phyloP scores from a whole-genome alignment of 371 early-diverging fungal species.

The Lichtheimia hyalospora region DNA sequence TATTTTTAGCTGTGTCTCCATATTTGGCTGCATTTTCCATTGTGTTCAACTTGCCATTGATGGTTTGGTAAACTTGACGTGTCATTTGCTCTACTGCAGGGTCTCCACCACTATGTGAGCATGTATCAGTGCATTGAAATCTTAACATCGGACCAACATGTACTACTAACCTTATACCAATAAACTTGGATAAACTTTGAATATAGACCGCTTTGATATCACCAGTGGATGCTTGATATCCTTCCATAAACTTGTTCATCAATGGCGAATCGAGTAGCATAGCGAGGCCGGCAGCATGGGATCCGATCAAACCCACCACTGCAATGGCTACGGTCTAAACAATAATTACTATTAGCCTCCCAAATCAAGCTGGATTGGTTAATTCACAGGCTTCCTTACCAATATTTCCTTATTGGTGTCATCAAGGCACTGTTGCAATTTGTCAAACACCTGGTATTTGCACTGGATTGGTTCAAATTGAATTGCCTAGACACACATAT shows the following conservation, averaged over 20 bases:
- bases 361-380: no score
- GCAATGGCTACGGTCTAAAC: constrained; percentile 35
- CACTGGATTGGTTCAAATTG: constrained; percentile 25
- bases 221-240: constrained; percentile 27
- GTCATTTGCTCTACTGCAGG: constrained; percentile 33
- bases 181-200: constrained; percentile 41
- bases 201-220: constrained; percentile 35
- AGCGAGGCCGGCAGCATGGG: constrained; percentile 26
- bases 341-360: no score
- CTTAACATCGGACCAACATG: no score
- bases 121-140: background rate
- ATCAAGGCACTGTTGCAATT: constrained; percentile 24
- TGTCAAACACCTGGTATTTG: constrained; percentile 28
- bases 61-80: constrained; percentile 17
- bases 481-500: constrained; percentile 17
- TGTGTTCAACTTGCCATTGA: constrained; percentile 23
- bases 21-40: background rate
- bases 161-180: constrained; percentile 37
- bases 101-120: constrained; percentile 5
- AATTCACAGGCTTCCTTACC: constrained; percentile 20
- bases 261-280: constrained; percentile 17
- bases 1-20: constrained; percentile 12
- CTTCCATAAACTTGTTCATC: constrained; percentile 17
- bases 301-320: constrained; percentile 42
- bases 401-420: constrained; percentile 27